Conservation (phyloP, 1,284 basidiomycete genomes). For the Bondarzewia mesenterica region DNA sequence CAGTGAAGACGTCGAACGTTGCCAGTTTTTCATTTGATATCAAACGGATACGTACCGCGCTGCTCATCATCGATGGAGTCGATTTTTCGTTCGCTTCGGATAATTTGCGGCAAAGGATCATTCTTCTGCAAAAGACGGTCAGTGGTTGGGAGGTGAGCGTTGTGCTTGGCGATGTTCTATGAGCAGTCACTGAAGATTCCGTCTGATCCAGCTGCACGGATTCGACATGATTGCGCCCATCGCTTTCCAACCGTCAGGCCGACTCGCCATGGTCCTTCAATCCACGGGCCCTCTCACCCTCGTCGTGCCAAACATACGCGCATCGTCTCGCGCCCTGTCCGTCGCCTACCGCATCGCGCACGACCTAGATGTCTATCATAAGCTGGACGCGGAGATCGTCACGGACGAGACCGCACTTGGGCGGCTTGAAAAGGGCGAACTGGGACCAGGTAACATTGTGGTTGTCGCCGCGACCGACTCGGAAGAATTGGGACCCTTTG, state of each 20-base stretch:
- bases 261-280: slow-evolving; percentile 56
- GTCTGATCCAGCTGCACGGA: too few species aligned
- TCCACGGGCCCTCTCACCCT: slow-evolving; percentile 44
- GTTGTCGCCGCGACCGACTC: slow-evolving; percentile 33
- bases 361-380: slow-evolving; percentile 60
- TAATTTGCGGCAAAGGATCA: neutral
- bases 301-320: slow-evolving; percentile 35
- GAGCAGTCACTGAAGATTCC: too few species aligned
- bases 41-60: slow-evolving; percentile 3
- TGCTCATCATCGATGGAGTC: slow-evolving; percentile 9
- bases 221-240: neutral
- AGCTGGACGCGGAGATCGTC: slow-evolving; percentile 58
- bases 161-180: too few species aligned
- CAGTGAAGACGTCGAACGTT: slow-evolving; percentile 34
- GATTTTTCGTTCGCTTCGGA: slow-evolving; percentile 4
- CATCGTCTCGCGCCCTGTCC: slow-evolving; percentile 25
- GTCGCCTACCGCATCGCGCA: slow-evolving; percentile 61
- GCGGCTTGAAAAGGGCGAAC: slow-evolving; percentile 12
- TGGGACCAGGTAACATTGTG: slow-evolving; percentile 47
- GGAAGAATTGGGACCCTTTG: slow-evolving; percentile 7
- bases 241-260: slow-evolving; percentile 35
- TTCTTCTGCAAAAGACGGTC: neutral
- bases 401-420: slow-evolving; percentile 32
- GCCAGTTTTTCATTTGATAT: slow-evolving; percentile 24
- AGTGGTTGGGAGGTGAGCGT: slow-evolving; percentile 13